Base-by-base conservation (phyloP, 805 yeast species). In the Starmerella etchellsii region DNA sequence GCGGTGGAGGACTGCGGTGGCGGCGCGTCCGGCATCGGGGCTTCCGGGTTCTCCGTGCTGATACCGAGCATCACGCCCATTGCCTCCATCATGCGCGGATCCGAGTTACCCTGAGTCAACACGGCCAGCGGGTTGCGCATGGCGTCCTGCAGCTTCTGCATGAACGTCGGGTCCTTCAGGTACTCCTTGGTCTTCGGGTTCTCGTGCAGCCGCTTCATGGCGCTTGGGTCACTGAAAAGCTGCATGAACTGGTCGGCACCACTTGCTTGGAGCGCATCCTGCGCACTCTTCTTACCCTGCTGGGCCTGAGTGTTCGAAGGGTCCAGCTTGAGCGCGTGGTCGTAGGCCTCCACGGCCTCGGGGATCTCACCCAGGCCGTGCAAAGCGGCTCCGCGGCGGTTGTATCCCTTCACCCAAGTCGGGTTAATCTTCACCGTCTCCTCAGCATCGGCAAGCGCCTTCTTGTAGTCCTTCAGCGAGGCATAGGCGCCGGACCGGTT, bases 371-470 rank as follows among this genome's bases (percentile, higher is more conserved):
- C 84, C 45, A 81, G 66, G n/a, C 98, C 98, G 54, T 69, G 78
- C 37, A 78, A 74, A 25, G 98, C 98, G 49, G 96, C 87, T 44
- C 83, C 99, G 28, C 81, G 80, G 63, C 99, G 78, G 56, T 77
- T 81, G 68, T 81, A 82, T 36, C 97, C 98, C 64, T 91, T 91
- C 19, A 95, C 85, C 97, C 97, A 91, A 2, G 78, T 50, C 14
- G 85, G 78, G 49, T 81, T 83, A 63, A 85, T 76, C 54, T 73
- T 70, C 40, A 81, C 76, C 64, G 95, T 81, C 56, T 80, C 74
- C 44, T 81, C 64, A 15, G 97, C 98, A 61, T 91, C 98, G 34
- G 68, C 66, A 45, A 84, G 67, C 3, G 97, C 98, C 44, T 76
- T 65, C 19, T 60, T 60, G 55, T 77, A 91, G 54, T 85, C 65